phyloP scores from a whole-genome alignment of 2,329 filamentous ascomycete species.

The Dactylonectria estremocensis region DNA sequence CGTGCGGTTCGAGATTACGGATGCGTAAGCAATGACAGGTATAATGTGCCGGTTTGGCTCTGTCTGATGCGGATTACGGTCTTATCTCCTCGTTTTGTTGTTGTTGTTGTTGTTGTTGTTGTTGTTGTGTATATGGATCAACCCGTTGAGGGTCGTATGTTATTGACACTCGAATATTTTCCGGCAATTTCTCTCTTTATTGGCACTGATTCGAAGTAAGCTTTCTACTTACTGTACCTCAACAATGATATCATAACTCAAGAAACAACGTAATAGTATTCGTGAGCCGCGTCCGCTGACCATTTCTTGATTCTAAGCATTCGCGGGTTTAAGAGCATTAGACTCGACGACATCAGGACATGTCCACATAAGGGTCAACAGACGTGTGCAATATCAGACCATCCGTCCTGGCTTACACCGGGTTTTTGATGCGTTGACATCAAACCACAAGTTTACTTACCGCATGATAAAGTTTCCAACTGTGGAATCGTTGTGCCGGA shows the following conservation, averaged over 20 bases:
- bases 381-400: too few relatives aligned
- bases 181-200: background rate
- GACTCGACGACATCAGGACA: too few relatives aligned
- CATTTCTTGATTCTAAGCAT: too few relatives aligned
- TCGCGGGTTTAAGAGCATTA: too few relatives aligned
- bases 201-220: background rate
- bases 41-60: background rate
- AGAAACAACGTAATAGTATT: too few relatives aligned
- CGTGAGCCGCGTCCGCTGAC: too few relatives aligned
- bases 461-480: background rate
- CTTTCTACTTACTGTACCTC: too few relatives aligned
- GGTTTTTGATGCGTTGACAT: background rate
- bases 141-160: background rate
- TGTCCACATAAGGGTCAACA: too few relatives aligned
- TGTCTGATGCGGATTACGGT: slow-evolving; percentile 19
- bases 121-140: background rate
- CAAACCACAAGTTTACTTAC: background rate
- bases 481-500: background rate
- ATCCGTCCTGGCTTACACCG: too few relatives aligned
- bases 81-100: background rate
- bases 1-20: slow-evolving; percentile 71
- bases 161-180: background rate
- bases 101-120: background rate
- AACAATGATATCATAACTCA: too few relatives aligned
- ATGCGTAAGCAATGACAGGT: slow-evolving; percentile 45